Evolutionary conservation across 345 rosid genomes (phyloP).

Genomic region (Brassica nigra): DNA sequence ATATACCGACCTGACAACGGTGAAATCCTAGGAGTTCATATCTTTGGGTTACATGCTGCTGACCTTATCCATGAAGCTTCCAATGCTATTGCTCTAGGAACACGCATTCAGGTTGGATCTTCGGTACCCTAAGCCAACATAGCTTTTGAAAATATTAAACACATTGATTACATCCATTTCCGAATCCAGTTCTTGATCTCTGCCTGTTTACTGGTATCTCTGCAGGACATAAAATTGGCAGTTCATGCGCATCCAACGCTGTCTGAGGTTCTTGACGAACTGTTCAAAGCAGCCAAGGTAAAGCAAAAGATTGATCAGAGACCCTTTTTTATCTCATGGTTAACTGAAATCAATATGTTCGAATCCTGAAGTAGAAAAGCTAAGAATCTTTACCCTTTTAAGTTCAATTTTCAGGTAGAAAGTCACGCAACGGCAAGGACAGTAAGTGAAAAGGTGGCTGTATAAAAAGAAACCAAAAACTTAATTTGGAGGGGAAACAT

Average conservation of each 20-base stretch:
- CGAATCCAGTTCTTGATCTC: constrained; percentile 17
- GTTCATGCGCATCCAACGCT: constrained; percentile 99
- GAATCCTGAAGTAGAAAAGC: not conserved
- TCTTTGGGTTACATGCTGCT: constrained; percentile 96
- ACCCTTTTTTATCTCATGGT: not conserved
- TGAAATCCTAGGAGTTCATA: constrained; percentile 97
- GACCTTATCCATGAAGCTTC: constrained; percentile 99
- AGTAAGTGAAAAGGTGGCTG: constrained; percentile 42
- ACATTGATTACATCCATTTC: not conserved
- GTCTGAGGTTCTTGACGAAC: constrained; percentile 98
- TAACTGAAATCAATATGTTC: not conserved
- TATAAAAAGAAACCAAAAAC: constrained; percentile 28
- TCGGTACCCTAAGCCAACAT: not conserved
- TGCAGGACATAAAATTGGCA: constrained; percentile 87
- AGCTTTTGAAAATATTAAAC: not conserved
- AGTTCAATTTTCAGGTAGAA: constrained; percentile 29
- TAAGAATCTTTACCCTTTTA: not conserved
- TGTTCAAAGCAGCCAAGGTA: constrained; percentile 96
- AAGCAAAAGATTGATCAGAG: constrained; percentile 24
- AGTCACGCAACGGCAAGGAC: constrained; percentile 16
- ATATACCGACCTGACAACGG: constrained; percentile 97
- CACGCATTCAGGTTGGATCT: constrained; percentile 67
- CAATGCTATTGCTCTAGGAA: constrained; percentile 91
- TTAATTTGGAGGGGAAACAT: constrained; percentile 23
- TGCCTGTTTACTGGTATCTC: constrained; percentile 26